Evolutionary conservation across 768 basidiomycete genomes (phyloP).

Genomic region (Lactifluus hygrophoroides): DNA sequence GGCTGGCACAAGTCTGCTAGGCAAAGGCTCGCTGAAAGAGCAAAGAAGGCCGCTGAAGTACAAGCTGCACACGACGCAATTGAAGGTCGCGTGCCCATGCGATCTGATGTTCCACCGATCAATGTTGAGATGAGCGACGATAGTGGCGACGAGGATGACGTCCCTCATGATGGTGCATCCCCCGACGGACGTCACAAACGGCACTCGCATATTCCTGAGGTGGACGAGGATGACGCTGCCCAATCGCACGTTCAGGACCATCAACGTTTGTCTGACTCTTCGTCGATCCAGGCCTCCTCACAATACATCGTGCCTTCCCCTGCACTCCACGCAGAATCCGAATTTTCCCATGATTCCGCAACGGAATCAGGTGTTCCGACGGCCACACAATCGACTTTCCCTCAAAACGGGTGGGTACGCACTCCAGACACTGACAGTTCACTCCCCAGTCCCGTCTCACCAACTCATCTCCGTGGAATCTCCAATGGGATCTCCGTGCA

Average conservation of each 20-base stretch:
- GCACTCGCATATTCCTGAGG: constrained; percentile 61
- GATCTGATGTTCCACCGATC: constrained; percentile 49
- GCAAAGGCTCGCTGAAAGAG: constrained; percentile 61
- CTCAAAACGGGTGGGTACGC: constrained; percentile 1
- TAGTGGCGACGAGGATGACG: constrained; percentile 60
- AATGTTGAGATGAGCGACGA: constrained; percentile 73
- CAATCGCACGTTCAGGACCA: not conserved
- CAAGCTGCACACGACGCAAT: constrained; percentile 40
- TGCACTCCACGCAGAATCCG: not conserved
- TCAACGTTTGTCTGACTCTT: not conserved
- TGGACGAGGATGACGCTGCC: constrained; percentile 47
- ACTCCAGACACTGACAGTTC: constrained; percentile 5
- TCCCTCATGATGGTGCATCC: not conserved
- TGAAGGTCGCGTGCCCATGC: constrained; percentile 27
- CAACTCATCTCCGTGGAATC: constrained; percentile 20
- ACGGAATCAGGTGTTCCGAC: constrained; percentile 24
- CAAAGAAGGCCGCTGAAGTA: constrained; percentile 53
- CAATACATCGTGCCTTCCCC: constrained; percentile 29
- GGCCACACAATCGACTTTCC: constrained; percentile 26
- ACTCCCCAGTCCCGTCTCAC: constrained; percentile 23
- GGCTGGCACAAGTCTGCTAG: constrained; percentile 60
- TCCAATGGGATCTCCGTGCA: constrained; percentile 3
- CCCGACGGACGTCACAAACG: not conserved
- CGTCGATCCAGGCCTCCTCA: constrained; percentile 26
- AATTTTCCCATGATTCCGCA: not conserved